phyloP scores from a whole-genome alignment of 768 basidiomycete species.

The Amanita subjunquillea region DNA sequence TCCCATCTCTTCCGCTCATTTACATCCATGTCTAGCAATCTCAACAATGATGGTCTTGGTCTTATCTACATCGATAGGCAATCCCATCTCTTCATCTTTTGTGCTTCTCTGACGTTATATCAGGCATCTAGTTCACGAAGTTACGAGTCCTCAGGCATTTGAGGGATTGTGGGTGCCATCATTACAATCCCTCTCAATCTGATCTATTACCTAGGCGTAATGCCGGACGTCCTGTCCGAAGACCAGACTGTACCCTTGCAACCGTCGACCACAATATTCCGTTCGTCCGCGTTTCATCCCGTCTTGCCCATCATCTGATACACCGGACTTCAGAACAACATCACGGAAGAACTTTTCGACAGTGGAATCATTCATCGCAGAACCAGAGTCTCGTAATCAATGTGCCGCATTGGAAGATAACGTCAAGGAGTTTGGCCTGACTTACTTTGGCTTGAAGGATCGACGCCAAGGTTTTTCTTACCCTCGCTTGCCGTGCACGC shows the following conservation, averaged over 20 bases:
- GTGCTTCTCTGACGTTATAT: slow-evolving; percentile 8
- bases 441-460: slow-evolving; percentile 87
- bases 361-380: slow-evolving; percentile 65
- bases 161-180: slow-evolving; percentile 58
- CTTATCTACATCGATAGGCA: slow-evolving; percentile 81
- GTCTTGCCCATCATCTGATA: background rate
- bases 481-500: background rate
- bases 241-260: slow-evolving; percentile 83
- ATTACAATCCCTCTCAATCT: background rate
- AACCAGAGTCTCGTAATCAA: slow-evolving; percentile 81
- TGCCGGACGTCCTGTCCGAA: slow-evolving; percentile 66
- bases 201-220: slow-evolving; percentile 38
- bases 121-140: slow-evolving; percentile 74
- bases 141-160: slow-evolving; percentile 90
- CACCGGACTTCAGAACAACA: slow-evolving; percentile 38
- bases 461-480: slow-evolving; percentile 61
- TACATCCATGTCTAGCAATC: slow-evolving; percentile 34
- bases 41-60: slow-evolving; percentile 66
- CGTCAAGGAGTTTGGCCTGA: slow-evolving; percentile 85
- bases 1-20: slow-evolving; percentile 4
- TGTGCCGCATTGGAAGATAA: slow-evolving; percentile 79
- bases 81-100: slow-evolving; percentile 7
- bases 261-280: slow-evolving; percentile 87
- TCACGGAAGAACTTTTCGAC: slow-evolving; percentile 69
- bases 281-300: slow-evolving; percentile 30